Base-by-base conservation (phyloP, 768 basidiomycete genomes). In the Rubroboletus pulcherrimus region DNA sequence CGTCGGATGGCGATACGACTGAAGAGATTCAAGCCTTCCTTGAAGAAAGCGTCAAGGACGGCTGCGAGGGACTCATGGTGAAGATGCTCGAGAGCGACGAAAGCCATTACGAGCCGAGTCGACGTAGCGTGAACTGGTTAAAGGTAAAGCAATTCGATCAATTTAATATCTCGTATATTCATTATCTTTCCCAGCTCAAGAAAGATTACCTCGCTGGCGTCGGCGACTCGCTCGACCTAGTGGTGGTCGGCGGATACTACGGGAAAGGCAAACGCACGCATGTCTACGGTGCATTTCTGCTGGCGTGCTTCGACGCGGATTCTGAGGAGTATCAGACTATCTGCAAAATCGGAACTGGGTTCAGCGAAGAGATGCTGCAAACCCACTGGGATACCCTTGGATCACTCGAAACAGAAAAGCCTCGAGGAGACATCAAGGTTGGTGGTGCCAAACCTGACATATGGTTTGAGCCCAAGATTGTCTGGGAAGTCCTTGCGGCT, bases 281-380 rank as follows among this genome's bases (percentile, higher is more conserved):
- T 69, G 91, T 97, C 30, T 99, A 98, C 67, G 97, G 97, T 49
- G 97, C 97, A 12, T 98, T 97, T 83, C 81, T 98, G 24, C 83
- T 99, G 37, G 97, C 97, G 8, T 98, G 96, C 73, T 98, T 93
- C 69, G 97, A 99, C 70, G 78, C 85, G 54, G 97, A 98, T 62
- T 81, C 89, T 19, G 96, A 98, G 71, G 90, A 91, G 68, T 98
- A 82, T 69, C 97, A 99, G 67, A 94, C 95, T 5, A 93, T 98
- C 50, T 98, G 97, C 81, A 99, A 99, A 72, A 97, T 99, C 62
- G 97, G 97, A 9, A 99, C 97, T 0, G 97, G 97, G 2, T 98
- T 99, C 75, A 91, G 89, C 54, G 97, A 99, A 64, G 97, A 98
- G 67, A 79, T 82, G 55, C 72, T 99, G 34, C 85, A 89, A 65